A percentile compares a stretch with the other conserved stretches of the same genome.
Conservation (phyloP, 202 grass and related monocot species). For the Zizania palustris region DNA sequence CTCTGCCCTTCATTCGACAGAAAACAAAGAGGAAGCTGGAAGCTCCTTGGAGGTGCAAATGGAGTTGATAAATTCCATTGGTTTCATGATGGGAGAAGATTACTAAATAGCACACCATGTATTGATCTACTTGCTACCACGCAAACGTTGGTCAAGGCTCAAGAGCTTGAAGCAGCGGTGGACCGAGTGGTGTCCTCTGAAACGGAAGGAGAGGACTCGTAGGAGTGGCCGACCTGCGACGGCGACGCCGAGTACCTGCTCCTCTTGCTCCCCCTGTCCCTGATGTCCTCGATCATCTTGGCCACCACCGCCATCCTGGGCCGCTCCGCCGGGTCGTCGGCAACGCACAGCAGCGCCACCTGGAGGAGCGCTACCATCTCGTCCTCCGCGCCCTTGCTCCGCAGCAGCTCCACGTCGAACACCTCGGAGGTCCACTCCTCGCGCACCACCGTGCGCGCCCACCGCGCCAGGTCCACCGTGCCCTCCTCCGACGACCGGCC, state of each 20-base stretch:
- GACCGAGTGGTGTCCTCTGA: constrained; percentile 64
- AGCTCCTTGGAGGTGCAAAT: neutral
- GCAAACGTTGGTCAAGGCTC: neutral
- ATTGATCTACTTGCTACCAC: neutral
- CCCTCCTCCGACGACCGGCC: constrained; percentile 53
- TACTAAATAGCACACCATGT: neutral
- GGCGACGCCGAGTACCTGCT: constrained; percentile 59
- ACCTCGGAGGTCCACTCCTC: constrained; percentile 78
- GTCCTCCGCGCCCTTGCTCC: constrained; percentile 64
- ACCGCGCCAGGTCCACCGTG: constrained; percentile 50
- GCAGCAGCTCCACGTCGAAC: constrained; percentile 78
- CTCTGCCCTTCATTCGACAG: no score
- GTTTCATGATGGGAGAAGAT: neutral
- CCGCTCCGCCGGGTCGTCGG: constrained; percentile 51
- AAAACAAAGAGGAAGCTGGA: no score
- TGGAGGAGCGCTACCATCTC: constrained; percentile 94
- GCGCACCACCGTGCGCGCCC: constrained; percentile 60
- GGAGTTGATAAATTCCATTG: neutral
- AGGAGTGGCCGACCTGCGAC: constrained; percentile 45
- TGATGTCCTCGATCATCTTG: constrained; percentile 93
- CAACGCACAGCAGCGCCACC: constrained; percentile 82
- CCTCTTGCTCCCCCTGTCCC: constrained; percentile 73
- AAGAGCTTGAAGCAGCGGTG: constrained; percentile 60
- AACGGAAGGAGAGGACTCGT: constrained; percentile 59
- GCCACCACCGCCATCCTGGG: constrained; percentile 78